Conservation (phyloP, 768 basidiomycete species). For the Cubamyces sp. region DNA sequence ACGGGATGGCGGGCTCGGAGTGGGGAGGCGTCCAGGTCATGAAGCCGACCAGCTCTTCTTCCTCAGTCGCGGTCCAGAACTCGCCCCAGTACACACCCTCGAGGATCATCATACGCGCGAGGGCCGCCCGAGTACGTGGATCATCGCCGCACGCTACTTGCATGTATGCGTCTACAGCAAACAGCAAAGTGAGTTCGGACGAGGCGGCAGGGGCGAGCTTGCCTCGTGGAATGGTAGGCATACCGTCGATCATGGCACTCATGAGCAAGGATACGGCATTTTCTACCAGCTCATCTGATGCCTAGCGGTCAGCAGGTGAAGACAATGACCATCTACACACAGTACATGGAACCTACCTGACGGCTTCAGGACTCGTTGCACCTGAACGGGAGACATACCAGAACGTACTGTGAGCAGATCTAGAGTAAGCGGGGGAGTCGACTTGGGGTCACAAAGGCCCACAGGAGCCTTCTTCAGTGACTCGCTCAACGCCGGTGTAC, state of each 20-base stretch:
- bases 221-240: too few species aligned
- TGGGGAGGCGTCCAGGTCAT: constrained; percentile 9
- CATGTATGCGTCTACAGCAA: background rate
- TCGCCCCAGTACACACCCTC: constrained; percentile 10
- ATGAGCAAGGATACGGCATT: background rate
- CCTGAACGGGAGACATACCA: background rate
- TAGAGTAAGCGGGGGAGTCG: too few species aligned
- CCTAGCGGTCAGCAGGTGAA: background rate
- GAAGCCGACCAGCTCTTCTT: constrained; percentile 6
- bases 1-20: constrained; percentile 5
- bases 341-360: background rate
- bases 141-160: background rate
- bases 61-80: constrained; percentile 7
- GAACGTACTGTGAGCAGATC: background rate
- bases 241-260: background rate
- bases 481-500: too few species aligned
- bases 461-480: too few species aligned
- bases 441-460: too few species aligned
- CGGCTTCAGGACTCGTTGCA: background rate
- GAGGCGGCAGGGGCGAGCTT: background rate
- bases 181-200: background rate
- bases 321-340: background rate
- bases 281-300: constrained; percentile 3
- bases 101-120: constrained; percentile 1
- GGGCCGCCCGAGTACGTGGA: background rate